Evolutionary conservation across 2,329 filamentous ascomycete species (phyloP).

Genomic region (Helotiales sp.): DNA sequence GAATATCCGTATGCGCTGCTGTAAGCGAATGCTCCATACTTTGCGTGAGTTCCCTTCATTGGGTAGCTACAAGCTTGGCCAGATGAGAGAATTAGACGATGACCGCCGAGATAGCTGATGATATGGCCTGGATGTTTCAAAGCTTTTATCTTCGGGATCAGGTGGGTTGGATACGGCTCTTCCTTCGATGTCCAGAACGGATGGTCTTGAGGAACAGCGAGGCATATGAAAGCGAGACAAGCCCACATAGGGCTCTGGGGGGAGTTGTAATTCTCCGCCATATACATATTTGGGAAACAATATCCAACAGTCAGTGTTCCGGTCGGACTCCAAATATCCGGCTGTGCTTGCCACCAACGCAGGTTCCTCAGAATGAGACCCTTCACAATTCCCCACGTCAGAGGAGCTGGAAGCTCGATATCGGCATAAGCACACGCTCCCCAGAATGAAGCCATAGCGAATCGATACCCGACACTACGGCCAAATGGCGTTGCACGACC

Average conservation of each 20-base stretch:
- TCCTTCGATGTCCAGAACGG: conserved; percentile 77
- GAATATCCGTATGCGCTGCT: conserved; percentile 78
- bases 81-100: conserved; percentile 76
- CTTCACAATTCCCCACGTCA: conserved; percentile 81
- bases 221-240: conserved; percentile 75
- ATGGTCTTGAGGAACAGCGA: conserved; percentile 71
- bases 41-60: conserved; percentile 80
- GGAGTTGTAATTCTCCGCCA: conserved; percentile 85
- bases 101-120: conserved; percentile 70
- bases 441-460: conserved; percentile 86
- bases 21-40: conserved; percentile 81
- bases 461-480: conserved; percentile 79
- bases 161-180: conserved; percentile 59
- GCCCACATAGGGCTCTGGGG: conserved; percentile 77
- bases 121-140: conserved; percentile 76
- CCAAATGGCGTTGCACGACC: conserved; percentile 78
- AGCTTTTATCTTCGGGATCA: conserved; percentile 63
- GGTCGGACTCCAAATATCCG: conserved; percentile 74
- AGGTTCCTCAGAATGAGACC: conserved; percentile 76
- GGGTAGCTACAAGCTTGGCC: conserved; percentile 84
- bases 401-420: conserved; percentile 71
- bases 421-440: conserved; percentile 76
- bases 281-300: conserved; percentile 78
- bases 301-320: conserved; percentile 79
- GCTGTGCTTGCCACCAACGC: conserved; percentile 79